phyloP scores from a whole-genome alignment of 148 eudicot genomes.

The Nepenthes mirabilis region DNA sequence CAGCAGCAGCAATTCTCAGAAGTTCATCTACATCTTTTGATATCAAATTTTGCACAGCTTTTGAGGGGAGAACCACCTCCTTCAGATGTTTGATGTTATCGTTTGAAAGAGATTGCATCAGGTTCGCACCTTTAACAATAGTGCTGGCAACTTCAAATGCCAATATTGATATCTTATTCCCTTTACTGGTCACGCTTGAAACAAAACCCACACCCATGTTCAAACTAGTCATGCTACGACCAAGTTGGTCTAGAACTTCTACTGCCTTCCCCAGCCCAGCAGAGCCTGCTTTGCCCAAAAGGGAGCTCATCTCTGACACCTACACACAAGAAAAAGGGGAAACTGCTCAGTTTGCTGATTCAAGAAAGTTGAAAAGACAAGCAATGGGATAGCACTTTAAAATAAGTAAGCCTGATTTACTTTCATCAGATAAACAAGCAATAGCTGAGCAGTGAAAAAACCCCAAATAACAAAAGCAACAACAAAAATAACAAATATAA shows the following conservation, averaged over 20 bases:
- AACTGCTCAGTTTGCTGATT: not conserved
- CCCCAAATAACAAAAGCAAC: too few species aligned
- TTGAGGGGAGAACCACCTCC: constrained; percentile 44
- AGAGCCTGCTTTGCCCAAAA: constrained; percentile 32
- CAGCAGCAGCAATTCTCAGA: constrained; percentile 37
- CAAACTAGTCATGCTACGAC: constrained; percentile 47
- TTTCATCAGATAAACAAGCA: not conserved
- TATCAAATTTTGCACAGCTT: constrained; percentile 46
- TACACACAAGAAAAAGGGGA: constrained; percentile 1
- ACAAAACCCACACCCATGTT: constrained; percentile 34
- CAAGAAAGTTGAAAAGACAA: too few species aligned
- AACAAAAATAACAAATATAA: too few species aligned
- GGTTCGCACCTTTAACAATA: constrained; percentile 51
- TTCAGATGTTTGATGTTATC: constrained; percentile 35
- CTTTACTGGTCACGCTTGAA: constrained; percentile 30
- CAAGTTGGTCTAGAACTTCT: constrained; percentile 49
- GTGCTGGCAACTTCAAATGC: constrained; percentile 75
- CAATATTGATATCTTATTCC: constrained; percentile 37
- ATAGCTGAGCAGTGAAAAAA: not conserved
- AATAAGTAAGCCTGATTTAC: too few species aligned
- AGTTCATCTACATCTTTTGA: constrained; percentile 47
- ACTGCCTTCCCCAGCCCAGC: constrained; percentile 49
- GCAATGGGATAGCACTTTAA: too few species aligned
- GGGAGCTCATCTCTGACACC: constrained; percentile 37
- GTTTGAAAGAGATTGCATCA: constrained; percentile 47